These are phyloP conservation scores for Lactuca saligna DNA, from an alignment of 129 eudicot genomes.

Conservation along the genomic window DNA sequence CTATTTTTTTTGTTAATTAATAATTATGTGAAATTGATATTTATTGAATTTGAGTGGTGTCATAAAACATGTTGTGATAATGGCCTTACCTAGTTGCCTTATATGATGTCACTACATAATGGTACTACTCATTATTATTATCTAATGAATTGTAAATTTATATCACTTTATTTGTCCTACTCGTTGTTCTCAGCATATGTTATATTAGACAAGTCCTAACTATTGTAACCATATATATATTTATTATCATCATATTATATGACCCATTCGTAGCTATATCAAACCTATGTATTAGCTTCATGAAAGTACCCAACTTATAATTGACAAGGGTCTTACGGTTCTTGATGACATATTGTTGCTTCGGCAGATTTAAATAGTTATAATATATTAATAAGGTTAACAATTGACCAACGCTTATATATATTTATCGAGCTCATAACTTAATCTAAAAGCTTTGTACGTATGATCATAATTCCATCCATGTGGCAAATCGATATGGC, in stretches of 20 bases:
- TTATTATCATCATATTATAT: not conserved
- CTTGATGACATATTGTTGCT: no score
- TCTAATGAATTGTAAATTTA: not conserved
- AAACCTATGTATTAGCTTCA: not conserved
- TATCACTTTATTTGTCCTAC: not conserved
- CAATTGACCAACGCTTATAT: no score
- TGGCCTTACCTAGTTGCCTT: not conserved
- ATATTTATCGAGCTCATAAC: no score
- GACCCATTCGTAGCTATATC: not conserved
- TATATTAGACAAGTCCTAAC: not conserved
- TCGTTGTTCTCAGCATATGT: not conserved
- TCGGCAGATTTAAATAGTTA: no score
- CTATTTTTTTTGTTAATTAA: no score
- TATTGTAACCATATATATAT: no score
- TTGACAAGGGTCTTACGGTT: no score
- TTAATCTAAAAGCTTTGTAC: not conserved
- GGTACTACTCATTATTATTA: not conserved
- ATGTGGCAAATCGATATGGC: not conserved
- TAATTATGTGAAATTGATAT: no score
- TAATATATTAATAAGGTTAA: no score
- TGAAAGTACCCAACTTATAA: no score
- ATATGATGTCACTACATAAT: not conserved
- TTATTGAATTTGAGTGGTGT: no score
- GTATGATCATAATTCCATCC: not conserved
- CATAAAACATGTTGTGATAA: not conserved